Percentiles rank a stretch among this genome's conserved stretches.
Evolutionary conservation across 1,284 basidiomycete species (phyloP).

Genomic region (Malassezia japonica): DNA sequence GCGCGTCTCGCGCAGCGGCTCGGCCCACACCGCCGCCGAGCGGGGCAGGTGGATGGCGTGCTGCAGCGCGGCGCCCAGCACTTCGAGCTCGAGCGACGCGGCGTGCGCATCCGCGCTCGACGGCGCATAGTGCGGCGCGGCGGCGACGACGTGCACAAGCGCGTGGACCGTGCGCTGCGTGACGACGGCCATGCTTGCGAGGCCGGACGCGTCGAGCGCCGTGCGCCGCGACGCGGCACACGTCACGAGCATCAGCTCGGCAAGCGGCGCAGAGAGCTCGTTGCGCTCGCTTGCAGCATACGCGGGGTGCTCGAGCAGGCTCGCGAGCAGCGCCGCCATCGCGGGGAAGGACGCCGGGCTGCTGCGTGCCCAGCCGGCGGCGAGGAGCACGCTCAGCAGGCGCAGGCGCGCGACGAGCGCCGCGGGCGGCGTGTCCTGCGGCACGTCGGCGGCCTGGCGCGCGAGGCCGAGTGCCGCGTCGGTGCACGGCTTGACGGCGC

Average conservation of each 20-base stretch:
- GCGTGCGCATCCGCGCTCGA: not conserved
- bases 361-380: not conserved
- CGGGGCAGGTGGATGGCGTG: slow-evolving; percentile 4
- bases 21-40: slow-evolving; percentile 2
- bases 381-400: slow-evolving; percentile 3
- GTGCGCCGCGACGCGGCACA: not conserved
- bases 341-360: not conserved
- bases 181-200: not conserved
- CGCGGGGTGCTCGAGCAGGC: slow-evolving; percentile 2
- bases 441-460: not conserved
- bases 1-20: slow-evolving; percentile 2
- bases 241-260: slow-evolving; percentile 5
- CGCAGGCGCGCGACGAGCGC: slow-evolving; percentile 1
- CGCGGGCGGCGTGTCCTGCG: not conserved
- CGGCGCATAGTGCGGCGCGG: not conserved
- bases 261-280: not conserved
- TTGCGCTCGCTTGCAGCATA: not conserved
- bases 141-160: not conserved
- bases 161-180: not conserved
- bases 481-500: not conserved
- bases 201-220: not conserved
- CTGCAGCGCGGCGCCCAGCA: slow-evolving; percentile 19
- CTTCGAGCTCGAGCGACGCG: slow-evolving; percentile 17
- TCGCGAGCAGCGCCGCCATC: not conserved
- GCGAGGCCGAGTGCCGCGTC: not conserved